Conservation (phyloP, 768 basidiomycete genomes). For the Mycena galopus region DNA sequence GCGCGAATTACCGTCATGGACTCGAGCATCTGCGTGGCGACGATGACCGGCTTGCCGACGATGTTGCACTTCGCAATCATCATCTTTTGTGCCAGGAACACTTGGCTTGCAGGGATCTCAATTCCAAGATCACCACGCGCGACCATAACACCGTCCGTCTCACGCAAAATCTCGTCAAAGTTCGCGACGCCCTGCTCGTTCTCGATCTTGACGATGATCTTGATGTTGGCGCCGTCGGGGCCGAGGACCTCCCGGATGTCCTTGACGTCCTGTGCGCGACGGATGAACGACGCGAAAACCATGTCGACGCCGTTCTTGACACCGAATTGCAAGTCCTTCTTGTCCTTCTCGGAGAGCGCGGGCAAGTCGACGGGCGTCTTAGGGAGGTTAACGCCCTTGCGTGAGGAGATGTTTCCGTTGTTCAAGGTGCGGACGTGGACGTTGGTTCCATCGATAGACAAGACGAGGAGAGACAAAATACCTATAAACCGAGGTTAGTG, state of each 20-base stretch:
- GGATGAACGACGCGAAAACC: conserved; percentile 99
- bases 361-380: conserved; percentile 98
- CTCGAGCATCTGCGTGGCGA: conserved; percentile 99
- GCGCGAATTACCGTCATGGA: conserved; percentile 86
- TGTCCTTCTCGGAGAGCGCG: conserved; percentile 98
- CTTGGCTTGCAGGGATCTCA: conserved; percentile 99
- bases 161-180: conserved; percentile 98
- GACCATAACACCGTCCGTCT: conserved; percentile 99
- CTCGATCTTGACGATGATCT: conserved; percentile 99
- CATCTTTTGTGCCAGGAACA: conserved; percentile 99
- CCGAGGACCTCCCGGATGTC: conserved; percentile 96
- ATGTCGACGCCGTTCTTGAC: conserved; percentile 99
- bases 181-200: conserved; percentile 99
- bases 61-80: conserved; percentile 99
- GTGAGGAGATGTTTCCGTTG: conserved; percentile 92
- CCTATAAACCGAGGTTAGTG: conserved; percentile 53
- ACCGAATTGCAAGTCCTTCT: conserved; percentile 93
- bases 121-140: conserved; percentile 99
- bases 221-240: conserved; percentile 94
- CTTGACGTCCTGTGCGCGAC: conserved; percentile 91
- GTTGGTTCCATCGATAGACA: conserved; percentile 85
- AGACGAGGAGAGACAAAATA: conserved; percentile 93
- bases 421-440: conserved; percentile 91
- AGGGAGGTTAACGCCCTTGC: conserved; percentile 99
- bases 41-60: conserved; percentile 97